These are phyloP conservation scores for Cladosporium halotolerans DNA, from an alignment of 2,329 filamentous ascomycete genomes.

Conservation along the genomic window DNA sequence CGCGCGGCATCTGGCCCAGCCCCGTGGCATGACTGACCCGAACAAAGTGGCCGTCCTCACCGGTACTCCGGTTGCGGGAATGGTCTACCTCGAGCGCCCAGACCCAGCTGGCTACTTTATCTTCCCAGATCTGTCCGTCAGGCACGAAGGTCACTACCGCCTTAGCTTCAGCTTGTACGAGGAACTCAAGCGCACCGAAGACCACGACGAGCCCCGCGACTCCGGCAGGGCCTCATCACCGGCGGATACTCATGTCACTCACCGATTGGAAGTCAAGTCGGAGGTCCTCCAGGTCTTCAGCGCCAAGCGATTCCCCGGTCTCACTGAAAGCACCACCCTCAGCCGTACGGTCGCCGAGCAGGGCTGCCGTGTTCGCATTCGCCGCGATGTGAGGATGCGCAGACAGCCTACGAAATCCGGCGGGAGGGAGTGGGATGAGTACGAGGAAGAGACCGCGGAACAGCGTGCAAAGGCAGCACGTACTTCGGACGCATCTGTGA, in stretches of 20 bases:
- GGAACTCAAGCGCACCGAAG: conserved; percentile 78
- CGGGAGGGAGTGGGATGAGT: conserved; percentile 62
- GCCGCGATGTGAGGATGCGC: conserved; percentile 88
- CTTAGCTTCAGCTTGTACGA: conserved; percentile 90
- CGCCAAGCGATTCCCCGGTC: conserved; percentile 95
- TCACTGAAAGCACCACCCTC: conserved; percentile 80
- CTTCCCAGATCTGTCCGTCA: conserved; percentile 91
- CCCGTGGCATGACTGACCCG: conserved; percentile 59
- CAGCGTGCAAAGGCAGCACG: conserved; percentile 40
- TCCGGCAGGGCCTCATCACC: conserved; percentile 34
- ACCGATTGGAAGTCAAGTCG: conserved; percentile 85
- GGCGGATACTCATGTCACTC: conserved; percentile 61
- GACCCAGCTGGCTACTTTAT: conserved; percentile 81
- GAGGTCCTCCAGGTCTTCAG: conserved; percentile 82
- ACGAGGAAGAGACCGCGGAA: conserved; percentile 49
- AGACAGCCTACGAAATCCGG: conserved; percentile 62
- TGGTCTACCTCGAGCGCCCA: conserved; percentile 91
- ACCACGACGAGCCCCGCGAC: conserved; percentile 55
- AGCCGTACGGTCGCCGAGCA: conserved; percentile 93
- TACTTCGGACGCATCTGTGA: conserved; percentile 26
- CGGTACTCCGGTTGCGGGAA: conserved; percentile 88
- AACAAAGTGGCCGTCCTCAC: conserved; percentile 73
- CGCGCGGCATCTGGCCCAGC: conserved; percentile 74
- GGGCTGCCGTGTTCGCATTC: conserved; percentile 90
- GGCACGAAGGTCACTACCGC: conserved; percentile 90